Base-by-base conservation (phyloP, 257 asterid genomes). In the Ilex aquifolium region DNA sequence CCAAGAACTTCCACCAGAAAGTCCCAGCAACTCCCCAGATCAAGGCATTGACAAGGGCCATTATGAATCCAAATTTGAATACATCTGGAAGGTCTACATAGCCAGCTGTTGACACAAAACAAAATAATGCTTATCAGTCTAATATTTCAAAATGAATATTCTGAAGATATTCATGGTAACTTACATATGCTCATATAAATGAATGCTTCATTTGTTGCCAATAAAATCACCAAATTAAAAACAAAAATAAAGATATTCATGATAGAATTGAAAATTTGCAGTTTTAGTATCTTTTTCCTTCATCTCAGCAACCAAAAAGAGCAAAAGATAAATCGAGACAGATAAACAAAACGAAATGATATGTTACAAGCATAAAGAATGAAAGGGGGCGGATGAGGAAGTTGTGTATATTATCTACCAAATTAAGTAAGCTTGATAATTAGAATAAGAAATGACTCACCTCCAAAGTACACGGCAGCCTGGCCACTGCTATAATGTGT, bases 401-500 rank as follows among this genome's bases (percentile, higher is more conserved):
- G 8, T 36, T 0, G 8, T 36, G 42, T 36, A 36, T 4, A 36
- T 36, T 36, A 8, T 4, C 8, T 36, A 8, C 42, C 42, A 36
- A 36, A 56, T 54, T 13, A 51, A 27, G n/a, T 13, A 51, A 27
- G n/a, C 60, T n/a, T 21, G 44, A 42, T 56, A 51, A 17, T 14
- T 56, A 27, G 61, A 51, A 12, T 44, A 36, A 36, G 46, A 42
- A 54, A 54, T 49, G 64, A 4, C 16, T 66, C 79, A 91, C 97
- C 97, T 80, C 98, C 98, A 54, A 84, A 91, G 79, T 88, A 88
- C 11, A 91, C 95, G 61, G 98, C 98, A 57, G 98, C 96, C 75
- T 88, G 98, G 31, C 98, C 98, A 67, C 98, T 91, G 80, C 98
- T 91, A 67, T 91, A 91, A 83, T 91, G 98, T 4, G 98, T 80